Base-by-base conservation (phyloP, 257 asterid genomes). In the Nicotiana knightiana region DNA sequence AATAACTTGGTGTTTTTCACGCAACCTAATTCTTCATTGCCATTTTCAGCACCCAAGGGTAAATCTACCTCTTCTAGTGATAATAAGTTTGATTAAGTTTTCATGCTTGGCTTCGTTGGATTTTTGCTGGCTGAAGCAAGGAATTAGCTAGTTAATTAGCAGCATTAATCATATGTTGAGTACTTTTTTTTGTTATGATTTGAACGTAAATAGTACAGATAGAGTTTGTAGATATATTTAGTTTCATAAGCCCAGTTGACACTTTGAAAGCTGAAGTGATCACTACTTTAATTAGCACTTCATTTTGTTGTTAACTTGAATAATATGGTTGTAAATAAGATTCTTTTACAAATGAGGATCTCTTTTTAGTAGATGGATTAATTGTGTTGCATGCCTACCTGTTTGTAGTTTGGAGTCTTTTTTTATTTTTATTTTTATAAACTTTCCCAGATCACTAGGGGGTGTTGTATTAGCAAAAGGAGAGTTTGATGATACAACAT, bases 1-100 rank as follows among this genome's bases (percentile, higher is more conserved):
- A 51, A 28, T 26, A 73, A 5, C 63, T 39, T 82, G 63, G 79
- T 76, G 82, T 84, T 81, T 66, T 65, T 82, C 53, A 82, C 35
- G 63, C 90, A 13, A 37, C 75, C 67, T 12, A 63, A 77, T 21
- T 67, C 87, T 73, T 73, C 79, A 28, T 51, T 26, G 43, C 79
- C 79, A 73, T 73, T 73, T 73, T 24, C 79, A 3, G 13, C 63
- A n/a, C 28, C 63, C 37, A 73, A 83, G 62, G 81, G 76, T 67
- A 86, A 86, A 76, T 78, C 91, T 58, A 76, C 76, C n/a, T 88
- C 91, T 88, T 82, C 91, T 33, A 77, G 86, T 48, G 88, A 84
- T 8, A 82, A 43, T 33, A 64, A 83, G 66, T 86, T 48, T 0
- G 79, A 73, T 26, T 73, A 30, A 48, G 13, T 43, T 11, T 13